Evolutionary conservation across 192 early-diverging fungal genomes (phyloP), one percentile per base, ranked within the genome.

Genomic region (Irineochytrium annulatum): DNA sequence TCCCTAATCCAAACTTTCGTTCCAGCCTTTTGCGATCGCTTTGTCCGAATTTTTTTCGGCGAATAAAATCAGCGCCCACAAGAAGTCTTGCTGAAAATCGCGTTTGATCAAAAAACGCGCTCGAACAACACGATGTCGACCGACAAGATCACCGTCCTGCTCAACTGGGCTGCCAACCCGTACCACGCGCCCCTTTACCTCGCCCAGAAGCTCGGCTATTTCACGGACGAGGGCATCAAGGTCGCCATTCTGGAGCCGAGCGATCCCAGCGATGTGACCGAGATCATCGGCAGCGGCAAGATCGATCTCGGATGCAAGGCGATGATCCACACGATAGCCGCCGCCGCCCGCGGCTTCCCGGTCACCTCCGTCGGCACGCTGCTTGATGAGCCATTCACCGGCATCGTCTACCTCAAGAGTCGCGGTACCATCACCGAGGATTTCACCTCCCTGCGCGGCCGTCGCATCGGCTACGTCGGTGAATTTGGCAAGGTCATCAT

Each of bases 321-420:
- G 31, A 86, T 86, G 82, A 84, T 86, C 62, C 84, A 86, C 57
- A 86, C 84, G 29, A 86, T 86, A 43, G 84, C 84, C 19, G 84
- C 77, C 13, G 82, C 82, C 30, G 82, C 84, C 26, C 56, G 79
- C 24, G 84, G 84, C 1, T 86, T 79, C 69, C 70, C 68, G 20
- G 83, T 86, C 63, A 84, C 81, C 48, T 77, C 82, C 0, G 79
- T 86, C 56, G 84, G 80, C 16, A 86, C 84, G 0, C 69, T 86
- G 17, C 52, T 86, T 43, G 84, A 86, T 56, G 82, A 86, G 44
- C 84, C 84, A 1, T 81, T 84, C 61, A 86, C 84, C 1, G 82
- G 84, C 34, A 73, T 86, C 0, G 74, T 86, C 41, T 78, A 86
- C 62, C 32, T 84, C 24, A 80, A 70, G 43, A 63, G 64, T 31